phyloP scores from a whole-genome alignment of 1,139 yeast species.

The Geotrichum aggregatum region DNA sequence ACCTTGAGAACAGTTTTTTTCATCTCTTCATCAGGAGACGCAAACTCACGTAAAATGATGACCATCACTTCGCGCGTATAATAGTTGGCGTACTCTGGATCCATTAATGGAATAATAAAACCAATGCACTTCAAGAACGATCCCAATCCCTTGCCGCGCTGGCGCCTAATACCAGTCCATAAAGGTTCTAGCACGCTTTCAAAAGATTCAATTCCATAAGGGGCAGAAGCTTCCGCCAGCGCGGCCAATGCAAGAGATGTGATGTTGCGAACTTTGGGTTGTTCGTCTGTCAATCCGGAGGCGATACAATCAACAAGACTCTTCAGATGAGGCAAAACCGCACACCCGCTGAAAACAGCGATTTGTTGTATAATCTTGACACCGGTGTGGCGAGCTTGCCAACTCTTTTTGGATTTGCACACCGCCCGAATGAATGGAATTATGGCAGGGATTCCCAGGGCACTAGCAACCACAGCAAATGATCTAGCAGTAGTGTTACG shows the following conservation, averaged over 20 bases:
- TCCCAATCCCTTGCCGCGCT: slow-evolving; percentile 74
- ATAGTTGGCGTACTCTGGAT: slow-evolving; percentile 71
- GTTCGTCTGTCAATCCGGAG: slow-evolving; percentile 66
- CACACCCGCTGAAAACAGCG: slow-evolving; percentile 64
- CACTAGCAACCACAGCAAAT: slow-evolving; percentile 78
- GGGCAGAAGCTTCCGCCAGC: slow-evolving; percentile 80
- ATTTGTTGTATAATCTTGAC: slow-evolving; percentile 72
- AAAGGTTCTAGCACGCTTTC: slow-evolving; percentile 67
- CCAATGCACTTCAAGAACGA: slow-evolving; percentile 78
- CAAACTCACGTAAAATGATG: slow-evolving; percentile 66
- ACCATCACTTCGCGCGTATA: slow-evolving; percentile 71
- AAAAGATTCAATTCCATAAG: slow-evolving; percentile 89
- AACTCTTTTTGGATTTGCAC: slow-evolving; percentile 68
- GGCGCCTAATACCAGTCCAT: slow-evolving; percentile 74
- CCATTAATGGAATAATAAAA: slow-evolving; percentile 79
- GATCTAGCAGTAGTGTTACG: slow-evolving; percentile 75
- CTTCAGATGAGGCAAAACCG: slow-evolving; percentile 69
- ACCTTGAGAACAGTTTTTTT: slow-evolving; percentile 63
- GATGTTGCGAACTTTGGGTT: slow-evolving; percentile 59
- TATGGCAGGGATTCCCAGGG: slow-evolving; percentile 67
- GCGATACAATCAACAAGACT: slow-evolving; percentile 60
- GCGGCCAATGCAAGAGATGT: slow-evolving; percentile 71
- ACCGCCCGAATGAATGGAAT: slow-evolving; percentile 83
- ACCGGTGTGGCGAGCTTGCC: slow-evolving; percentile 90
- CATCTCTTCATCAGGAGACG: slow-evolving; percentile 88